Evolutionary conservation across 2,329 filamentous ascomycete genomes (phyloP).

Genomic region (Penicillium sp.): DNA sequence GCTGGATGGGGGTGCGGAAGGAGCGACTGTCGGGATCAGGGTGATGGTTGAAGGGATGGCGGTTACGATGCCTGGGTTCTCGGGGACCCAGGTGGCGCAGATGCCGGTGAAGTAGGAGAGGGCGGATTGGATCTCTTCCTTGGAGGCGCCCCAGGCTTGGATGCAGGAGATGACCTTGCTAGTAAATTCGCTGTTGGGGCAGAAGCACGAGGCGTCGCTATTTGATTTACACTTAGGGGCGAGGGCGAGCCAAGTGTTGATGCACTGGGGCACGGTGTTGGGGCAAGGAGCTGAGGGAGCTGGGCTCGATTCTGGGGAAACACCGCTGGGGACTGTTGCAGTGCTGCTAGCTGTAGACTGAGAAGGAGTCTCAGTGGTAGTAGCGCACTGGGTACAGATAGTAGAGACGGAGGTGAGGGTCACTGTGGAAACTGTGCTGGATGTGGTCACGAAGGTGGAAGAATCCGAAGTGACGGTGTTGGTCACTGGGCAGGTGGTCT

Average conservation of each 20-base stretch:
- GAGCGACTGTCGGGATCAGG: slow-evolving; percentile 40
- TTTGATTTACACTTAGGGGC: slow-evolving; percentile 73
- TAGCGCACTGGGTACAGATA: slow-evolving; percentile 19
- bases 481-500: slow-evolving; percentile 15
- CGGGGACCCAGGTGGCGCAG: slow-evolving; percentile 69
- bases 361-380: slow-evolving; percentile 12
- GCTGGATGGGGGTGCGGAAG: slow-evolving; percentile 47
- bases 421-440: slow-evolving; percentile 14
- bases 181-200: slow-evolving; percentile 73
- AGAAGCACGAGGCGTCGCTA: slow-evolving; percentile 81
- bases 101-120: slow-evolving; percentile 87
- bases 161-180: slow-evolving; percentile 78
- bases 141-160: slow-evolving; percentile 67
- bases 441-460: slow-evolving; percentile 14
- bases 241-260: slow-evolving; percentile 83
- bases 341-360: slow-evolving; percentile 4
- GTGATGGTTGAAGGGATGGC: slow-evolving; percentile 63
- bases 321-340: not conserved
- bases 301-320: slow-evolving; percentile 24
- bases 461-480: slow-evolving; percentile 15
- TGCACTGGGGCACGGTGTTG: slow-evolving; percentile 74
- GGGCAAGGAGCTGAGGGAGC: slow-evolving; percentile 51
- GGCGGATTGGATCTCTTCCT: slow-evolving; percentile 65
- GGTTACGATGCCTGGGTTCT: slow-evolving; percentile 84
- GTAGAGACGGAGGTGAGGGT: slow-evolving; percentile 22